Percentiles rank a stretch among this genome's conserved stretches.
These are phyloP conservation scores for Vitis vinifera DNA, from an alignment of 164 flowering plant genomes.

Conservation along the genomic window DNA sequence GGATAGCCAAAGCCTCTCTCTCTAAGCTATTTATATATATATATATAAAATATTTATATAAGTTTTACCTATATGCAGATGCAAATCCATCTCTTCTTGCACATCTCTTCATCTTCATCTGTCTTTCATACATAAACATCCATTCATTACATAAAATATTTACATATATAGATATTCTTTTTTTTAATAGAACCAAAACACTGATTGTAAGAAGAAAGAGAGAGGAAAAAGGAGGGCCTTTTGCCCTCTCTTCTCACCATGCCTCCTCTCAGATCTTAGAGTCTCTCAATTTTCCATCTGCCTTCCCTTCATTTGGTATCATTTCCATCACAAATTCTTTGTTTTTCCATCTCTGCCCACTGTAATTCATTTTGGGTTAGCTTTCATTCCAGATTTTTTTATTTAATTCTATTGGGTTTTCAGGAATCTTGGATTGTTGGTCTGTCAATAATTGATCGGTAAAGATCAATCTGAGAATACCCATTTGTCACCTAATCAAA, in stretches of 20 bases:
- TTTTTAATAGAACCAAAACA: slow-evolving; percentile 2
- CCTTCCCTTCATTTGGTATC: slow-evolving; percentile 30
- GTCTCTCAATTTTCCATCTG: slow-evolving; percentile 30
- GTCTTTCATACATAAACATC: slow-evolving; percentile 11
- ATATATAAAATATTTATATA: neutral
- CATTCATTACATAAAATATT: slow-evolving; percentile 4
- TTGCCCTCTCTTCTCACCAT: slow-evolving; percentile 53
- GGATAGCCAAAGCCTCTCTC: slow-evolving; percentile 37
- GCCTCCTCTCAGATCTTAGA: slow-evolving; percentile 71
- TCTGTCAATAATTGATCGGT: slow-evolving; percentile 30
- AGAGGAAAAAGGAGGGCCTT: slow-evolving; percentile 39
- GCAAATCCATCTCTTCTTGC: slow-evolving; percentile 22
- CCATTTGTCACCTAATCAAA: slow-evolving; percentile 18
- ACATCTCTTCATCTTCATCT: slow-evolving; percentile 20
- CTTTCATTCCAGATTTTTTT: slow-evolving; percentile 13
- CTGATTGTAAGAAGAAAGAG: slow-evolving; percentile 23
- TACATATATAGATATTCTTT: neutral
- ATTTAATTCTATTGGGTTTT: slow-evolving; percentile 8
- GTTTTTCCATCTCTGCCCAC: neutral
- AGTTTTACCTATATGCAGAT: slow-evolving; percentile 14
- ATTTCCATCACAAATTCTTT: slow-evolving; percentile 2
- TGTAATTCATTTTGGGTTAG: neutral
- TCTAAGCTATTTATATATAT: slow-evolving; percentile 21
- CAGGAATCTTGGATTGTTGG: slow-evolving; percentile 29
- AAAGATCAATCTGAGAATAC: slow-evolving; percentile 21